A percentile compares a stretch with the other conserved stretches of the same genome.
Conservation (phyloP, 768 basidiomycete species). For the Hypholoma fasciculare region DNA sequence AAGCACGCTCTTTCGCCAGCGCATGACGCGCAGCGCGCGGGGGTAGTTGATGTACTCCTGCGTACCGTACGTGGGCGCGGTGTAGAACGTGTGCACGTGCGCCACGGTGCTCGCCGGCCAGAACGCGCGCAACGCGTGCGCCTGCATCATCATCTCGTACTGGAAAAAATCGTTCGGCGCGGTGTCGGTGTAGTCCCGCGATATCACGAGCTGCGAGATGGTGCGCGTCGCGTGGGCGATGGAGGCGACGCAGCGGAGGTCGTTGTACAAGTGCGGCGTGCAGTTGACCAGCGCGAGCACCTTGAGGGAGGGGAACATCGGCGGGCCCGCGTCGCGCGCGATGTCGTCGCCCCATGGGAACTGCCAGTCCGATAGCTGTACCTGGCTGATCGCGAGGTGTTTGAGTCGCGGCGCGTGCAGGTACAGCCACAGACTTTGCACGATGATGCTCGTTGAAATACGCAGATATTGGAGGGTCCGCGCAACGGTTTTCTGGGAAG, state of each 20-base stretch:
- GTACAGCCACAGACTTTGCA: background rate
- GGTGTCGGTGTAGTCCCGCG: background rate
- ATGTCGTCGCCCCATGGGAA: background rate
- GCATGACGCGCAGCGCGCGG: background rate
- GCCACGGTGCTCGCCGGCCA: background rate
- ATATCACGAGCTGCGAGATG: background rate
- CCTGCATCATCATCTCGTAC: background rate
- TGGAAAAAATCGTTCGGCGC: background rate
- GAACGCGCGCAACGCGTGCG: background rate
- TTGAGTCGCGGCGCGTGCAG: background rate
- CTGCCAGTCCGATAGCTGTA: background rate
- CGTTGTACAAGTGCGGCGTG: background rate
- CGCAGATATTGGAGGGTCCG: background rate
- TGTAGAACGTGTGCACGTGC: background rate
- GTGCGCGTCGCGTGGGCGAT: background rate
- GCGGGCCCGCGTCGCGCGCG: too few species aligned
- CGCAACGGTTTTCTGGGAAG: background rate
- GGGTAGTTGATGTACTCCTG: too few species aligned
- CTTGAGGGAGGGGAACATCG: background rate
- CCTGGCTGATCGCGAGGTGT: background rate
- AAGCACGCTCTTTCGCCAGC: background rate
- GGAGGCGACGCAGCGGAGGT: background rate
- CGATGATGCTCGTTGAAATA: background rate
- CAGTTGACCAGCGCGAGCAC: background rate
- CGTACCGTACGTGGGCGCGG: too few species aligned